Conservation (phyloP, 2,329 filamentous ascomycete species). For the Dothistroma pini region DNA sequence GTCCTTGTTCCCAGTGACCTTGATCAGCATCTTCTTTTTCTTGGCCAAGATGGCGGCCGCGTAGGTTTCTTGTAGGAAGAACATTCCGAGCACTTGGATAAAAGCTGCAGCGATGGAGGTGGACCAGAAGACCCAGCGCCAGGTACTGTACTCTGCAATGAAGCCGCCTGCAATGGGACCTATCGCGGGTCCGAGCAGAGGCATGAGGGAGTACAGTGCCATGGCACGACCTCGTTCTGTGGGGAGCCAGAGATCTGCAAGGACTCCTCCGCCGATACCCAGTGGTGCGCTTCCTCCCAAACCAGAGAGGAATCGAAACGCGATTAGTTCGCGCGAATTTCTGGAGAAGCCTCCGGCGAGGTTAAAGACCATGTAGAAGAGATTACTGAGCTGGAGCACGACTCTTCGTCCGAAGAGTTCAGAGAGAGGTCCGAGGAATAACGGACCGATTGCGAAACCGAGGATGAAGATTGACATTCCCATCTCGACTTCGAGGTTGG, state of each 20-base stretch:
- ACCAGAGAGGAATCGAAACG: slow-evolving; percentile 39
- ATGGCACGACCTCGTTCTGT: slow-evolving; percentile 62
- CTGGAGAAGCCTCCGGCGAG: slow-evolving; percentile 36
- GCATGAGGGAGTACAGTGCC: slow-evolving; percentile 60
- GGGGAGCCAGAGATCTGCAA: slow-evolving; percentile 55
- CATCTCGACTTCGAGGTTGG: slow-evolving; percentile 24
- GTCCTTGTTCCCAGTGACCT: slow-evolving; percentile 57
- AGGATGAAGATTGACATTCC: slow-evolving; percentile 39
- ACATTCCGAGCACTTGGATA: slow-evolving; percentile 59
- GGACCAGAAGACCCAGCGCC: slow-evolving; percentile 71
- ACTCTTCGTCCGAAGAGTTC: slow-evolving; percentile 38
- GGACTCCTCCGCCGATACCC: slow-evolving; percentile 37
- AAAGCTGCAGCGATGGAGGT: slow-evolving; percentile 60
- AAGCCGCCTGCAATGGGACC: slow-evolving; percentile 65
- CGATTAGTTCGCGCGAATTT: slow-evolving; percentile 34
- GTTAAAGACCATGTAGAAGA: slow-evolving; percentile 40
- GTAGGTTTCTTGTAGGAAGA: slow-evolving; percentile 64
- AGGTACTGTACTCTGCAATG: slow-evolving; percentile 60
- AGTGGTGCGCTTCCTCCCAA: slow-evolving; percentile 38
- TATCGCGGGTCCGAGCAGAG: slow-evolving; percentile 62
- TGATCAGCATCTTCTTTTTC: slow-evolving; percentile 56
- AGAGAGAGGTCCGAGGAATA: slow-evolving; percentile 37
- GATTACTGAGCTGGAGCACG: slow-evolving; percentile 36
- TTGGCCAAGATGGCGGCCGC: slow-evolving; percentile 58
- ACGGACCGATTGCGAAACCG: slow-evolving; percentile 37